A percentile compares a stretch with the other conserved stretches of the same genome.
Evolutionary conservation across 176 grass and related monocot genomes (phyloP).

Genomic region (Alopecurus myosuroides): DNA sequence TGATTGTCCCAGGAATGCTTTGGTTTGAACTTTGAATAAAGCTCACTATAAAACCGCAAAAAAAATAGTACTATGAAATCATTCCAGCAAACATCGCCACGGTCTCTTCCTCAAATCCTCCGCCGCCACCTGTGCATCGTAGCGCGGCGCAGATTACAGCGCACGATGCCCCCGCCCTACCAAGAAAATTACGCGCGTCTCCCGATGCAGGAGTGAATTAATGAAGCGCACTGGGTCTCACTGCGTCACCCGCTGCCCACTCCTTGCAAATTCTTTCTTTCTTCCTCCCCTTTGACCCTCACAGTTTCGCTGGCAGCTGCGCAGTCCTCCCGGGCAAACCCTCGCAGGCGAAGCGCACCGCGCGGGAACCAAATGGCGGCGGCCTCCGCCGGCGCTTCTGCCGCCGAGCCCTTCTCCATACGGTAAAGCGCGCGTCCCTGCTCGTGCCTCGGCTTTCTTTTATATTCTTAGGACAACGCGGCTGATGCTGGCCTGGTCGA

Average conservation of each 20-base stretch:
- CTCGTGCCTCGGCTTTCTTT: background rate
- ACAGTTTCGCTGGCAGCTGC: background rate
- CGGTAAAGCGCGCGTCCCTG: slow-evolving; percentile 26
- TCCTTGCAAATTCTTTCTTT: background rate
- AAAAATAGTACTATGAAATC: too few species aligned
- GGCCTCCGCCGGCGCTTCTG: background rate
- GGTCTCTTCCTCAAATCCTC: too few species aligned
- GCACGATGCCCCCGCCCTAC: background rate
- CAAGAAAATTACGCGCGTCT: background rate
- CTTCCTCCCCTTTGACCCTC: background rate
- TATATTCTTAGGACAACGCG: background rate
- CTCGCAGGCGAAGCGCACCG: slow-evolving; percentile 1
- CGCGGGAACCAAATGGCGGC: slow-evolving; percentile 20
- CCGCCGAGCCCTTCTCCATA: slow-evolving; percentile 42
- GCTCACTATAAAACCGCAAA: too few species aligned
- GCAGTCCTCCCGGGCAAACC: background rate
- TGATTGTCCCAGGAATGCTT: too few species aligned
- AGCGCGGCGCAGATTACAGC: background rate
- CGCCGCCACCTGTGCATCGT: background rate
- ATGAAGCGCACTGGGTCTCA: background rate
- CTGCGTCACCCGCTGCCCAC: background rate
- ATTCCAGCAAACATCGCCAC: too few species aligned
- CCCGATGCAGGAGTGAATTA: background rate
- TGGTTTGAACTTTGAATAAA: too few species aligned
- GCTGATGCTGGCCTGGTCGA: background rate